phyloP scores from a whole-genome alignment of 2,329 filamentous ascomycete species.

The Stemphylium lycopersici region DNA sequence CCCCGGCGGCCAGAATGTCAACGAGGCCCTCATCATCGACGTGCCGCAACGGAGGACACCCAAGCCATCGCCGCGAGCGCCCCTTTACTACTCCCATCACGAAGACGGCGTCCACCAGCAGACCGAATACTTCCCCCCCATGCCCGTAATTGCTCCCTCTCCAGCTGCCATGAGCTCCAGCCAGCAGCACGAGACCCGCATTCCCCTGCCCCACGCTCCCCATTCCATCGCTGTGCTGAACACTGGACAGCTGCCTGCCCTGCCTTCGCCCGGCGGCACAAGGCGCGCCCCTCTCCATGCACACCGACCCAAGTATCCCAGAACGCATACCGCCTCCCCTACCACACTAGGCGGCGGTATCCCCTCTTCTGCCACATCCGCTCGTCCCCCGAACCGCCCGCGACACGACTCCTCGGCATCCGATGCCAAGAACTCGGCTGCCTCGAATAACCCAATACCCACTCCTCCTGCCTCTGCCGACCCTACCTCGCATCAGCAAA shows the following conservation, averaged over 20 bases:
- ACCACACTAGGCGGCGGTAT: conserved; percentile 61
- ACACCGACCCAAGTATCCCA: conserved; percentile 66
- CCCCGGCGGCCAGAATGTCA: conserved; percentile 83
- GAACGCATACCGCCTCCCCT: conserved; percentile 82
- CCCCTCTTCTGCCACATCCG: conserved; percentile 50
- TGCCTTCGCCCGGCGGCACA: conserved; percentile 81
- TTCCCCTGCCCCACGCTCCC: conserved; percentile 50
- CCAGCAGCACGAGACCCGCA: conserved; percentile 48
- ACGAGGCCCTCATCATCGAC: conserved; percentile 91
- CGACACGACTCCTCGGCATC: conserved; percentile 51
- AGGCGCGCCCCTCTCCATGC: conserved; percentile 52
- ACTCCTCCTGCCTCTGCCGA: conserved; percentile 58
- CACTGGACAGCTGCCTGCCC: conserved; percentile 77
- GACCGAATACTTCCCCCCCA: conserved; percentile 83
- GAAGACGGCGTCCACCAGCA: conserved; percentile 72
- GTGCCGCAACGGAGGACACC: conserved; percentile 78
- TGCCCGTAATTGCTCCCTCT: conserved; percentile 53
- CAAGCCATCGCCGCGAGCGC: conserved; percentile 73
- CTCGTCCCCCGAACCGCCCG: conserved; percentile 39
- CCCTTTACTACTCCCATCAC: conserved; percentile 59
- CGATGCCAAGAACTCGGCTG: conserved; percentile 51
- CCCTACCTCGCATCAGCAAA: conserved; percentile 48
- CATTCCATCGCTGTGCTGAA: conserved; percentile 78
- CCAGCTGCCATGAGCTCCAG: conserved; percentile 46
- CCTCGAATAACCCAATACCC: conserved; percentile 59